A percentile compares a stretch with the other conserved stretches of the same genome.
Evolutionary conservation across 768 basidiomycete genomes (phyloP).

Genomic region (Russula brevipes): DNA sequence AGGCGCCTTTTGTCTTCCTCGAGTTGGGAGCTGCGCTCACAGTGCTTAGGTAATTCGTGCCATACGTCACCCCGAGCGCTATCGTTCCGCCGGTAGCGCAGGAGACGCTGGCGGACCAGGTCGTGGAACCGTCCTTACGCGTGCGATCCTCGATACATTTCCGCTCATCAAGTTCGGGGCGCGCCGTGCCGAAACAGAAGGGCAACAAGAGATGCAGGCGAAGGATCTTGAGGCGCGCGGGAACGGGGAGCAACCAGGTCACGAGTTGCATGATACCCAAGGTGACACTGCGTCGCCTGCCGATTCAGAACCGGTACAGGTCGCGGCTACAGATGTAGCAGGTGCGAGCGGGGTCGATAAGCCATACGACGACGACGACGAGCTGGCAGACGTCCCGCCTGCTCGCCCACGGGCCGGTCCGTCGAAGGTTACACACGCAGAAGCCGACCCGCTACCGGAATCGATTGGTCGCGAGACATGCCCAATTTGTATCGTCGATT

Average conservation of each 20-base stretch:
- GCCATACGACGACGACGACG: not conserved
- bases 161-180: slow-evolving; percentile 82
- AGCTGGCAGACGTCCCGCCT: slow-evolving; percentile 14
- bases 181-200: slow-evolving; percentile 5
- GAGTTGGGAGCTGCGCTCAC: not conserved
- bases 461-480: slow-evolving; percentile 81
- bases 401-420: slow-evolving; percentile 21
- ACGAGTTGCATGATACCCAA: not conserved
- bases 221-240: slow-evolving; percentile 13
- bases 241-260: not conserved
- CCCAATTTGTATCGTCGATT: slow-evolving; percentile 93
- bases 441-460: slow-evolving; percentile 48
- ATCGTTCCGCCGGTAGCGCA: slow-evolving; percentile 45
- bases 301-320: not conserved
- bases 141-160: slow-evolving; percentile 94
- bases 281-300: not conserved
- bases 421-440: slow-evolving; percentile 26
- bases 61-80: slow-evolving; percentile 84
- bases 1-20: slow-evolving; percentile 29
- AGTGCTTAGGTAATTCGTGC: slow-evolving; percentile 64
- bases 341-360: not conserved
- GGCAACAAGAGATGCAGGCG: slow-evolving; percentile 5
- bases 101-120: slow-evolving; percentile 43
- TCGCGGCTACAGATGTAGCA: not conserved
- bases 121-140: slow-evolving; percentile 45